A percentile compares a stretch with the other conserved stretches of the same genome.
Conservation (phyloP, 139 green algal genomes). For the Zygnema cylindricum region DNA sequence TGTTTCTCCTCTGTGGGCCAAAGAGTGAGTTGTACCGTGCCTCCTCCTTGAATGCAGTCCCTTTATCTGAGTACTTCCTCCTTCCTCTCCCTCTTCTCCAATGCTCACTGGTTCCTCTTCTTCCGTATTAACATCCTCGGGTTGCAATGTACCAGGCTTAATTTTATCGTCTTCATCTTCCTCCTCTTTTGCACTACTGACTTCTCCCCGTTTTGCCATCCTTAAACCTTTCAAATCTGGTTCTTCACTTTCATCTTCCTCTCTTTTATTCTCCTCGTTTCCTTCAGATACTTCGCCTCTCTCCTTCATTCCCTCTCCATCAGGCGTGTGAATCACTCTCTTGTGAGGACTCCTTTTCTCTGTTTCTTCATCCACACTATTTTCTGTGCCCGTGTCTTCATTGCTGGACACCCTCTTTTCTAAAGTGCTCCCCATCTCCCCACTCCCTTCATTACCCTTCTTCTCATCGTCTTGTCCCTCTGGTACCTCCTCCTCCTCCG, state of each 20-base stretch:
- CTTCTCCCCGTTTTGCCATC: not conserved
- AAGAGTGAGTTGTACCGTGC: not conserved
- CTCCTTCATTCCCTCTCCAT: not conserved
- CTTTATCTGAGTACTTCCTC: not conserved
- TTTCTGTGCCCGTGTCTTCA: not conserved
- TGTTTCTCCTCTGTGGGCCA: not conserved
- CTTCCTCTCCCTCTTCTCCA: not conserved
- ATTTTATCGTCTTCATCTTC: too few relatives aligned
- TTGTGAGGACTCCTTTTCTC: too few relatives aligned
- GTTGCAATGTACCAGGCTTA: too few relatives aligned
- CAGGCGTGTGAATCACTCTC: too few relatives aligned
- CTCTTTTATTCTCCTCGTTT: not conserved
- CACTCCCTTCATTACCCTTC: not conserved
- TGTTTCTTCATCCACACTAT: not conserved
- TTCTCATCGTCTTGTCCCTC: not conserved
- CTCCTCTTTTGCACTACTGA: not conserved
- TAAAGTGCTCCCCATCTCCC: not conserved
- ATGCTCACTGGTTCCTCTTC: too few relatives aligned
- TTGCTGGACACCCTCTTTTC: not conserved
- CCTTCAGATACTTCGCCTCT: not conserved
- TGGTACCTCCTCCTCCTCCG: not conserved
- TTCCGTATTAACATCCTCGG: too few relatives aligned
- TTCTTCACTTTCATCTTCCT: not conserved
- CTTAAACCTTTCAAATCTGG: too few relatives aligned
- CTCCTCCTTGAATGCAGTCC: not conserved